Conservation (phyloP, 768 basidiomycete genomes). For the Mycena alexandri region DNA sequence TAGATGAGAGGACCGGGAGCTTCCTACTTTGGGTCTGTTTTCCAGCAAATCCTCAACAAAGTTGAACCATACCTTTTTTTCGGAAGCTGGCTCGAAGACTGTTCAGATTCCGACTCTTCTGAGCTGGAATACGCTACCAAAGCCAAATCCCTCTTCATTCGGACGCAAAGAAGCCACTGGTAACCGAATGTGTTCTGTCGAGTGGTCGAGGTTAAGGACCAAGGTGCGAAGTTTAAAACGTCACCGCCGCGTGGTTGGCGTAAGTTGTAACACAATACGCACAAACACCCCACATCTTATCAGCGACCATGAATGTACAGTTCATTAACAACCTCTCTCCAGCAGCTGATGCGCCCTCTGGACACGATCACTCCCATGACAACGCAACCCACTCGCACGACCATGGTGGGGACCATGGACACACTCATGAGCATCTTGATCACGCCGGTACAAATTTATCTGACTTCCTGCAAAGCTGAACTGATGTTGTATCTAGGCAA, state of each 20-base stretch:
- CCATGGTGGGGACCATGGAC: conserved; percentile 86
- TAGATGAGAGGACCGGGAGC: conserved; percentile 69
- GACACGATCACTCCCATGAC: conserved; percentile 66
- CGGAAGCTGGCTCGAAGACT: conserved; percentile 32
- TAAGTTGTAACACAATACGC: too few relatives aligned
- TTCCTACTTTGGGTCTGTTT: conserved; percentile 57
- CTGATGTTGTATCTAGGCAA: conserved; percentile 69
- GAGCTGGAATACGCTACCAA: conserved; percentile 68
- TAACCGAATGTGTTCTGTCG: too few relatives aligned
- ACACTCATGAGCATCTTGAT: conserved; percentile 94
- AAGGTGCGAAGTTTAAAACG: too few relatives aligned
- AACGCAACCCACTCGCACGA: conserved; percentile 60
- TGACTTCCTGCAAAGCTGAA: conserved; percentile 12
- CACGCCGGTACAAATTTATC: conserved; percentile 72
- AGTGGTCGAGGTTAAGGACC: too few relatives aligned
- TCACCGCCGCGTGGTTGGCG: too few relatives aligned
- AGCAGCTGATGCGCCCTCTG: conserved; percentile 42
- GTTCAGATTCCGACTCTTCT: conserved; percentile 42
- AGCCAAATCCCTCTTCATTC: conserved; percentile 53
- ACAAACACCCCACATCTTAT: too few relatives aligned
- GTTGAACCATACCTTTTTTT: conserved; percentile 58
- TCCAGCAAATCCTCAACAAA: background rate
- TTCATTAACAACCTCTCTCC: conserved; percentile 79
- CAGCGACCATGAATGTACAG: conserved; percentile 68
- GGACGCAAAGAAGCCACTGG: too few relatives aligned